Evolutionary conservation across 2,329 filamentous ascomycete species (phyloP).

Genomic region (Celoporthe dispersa): DNA sequence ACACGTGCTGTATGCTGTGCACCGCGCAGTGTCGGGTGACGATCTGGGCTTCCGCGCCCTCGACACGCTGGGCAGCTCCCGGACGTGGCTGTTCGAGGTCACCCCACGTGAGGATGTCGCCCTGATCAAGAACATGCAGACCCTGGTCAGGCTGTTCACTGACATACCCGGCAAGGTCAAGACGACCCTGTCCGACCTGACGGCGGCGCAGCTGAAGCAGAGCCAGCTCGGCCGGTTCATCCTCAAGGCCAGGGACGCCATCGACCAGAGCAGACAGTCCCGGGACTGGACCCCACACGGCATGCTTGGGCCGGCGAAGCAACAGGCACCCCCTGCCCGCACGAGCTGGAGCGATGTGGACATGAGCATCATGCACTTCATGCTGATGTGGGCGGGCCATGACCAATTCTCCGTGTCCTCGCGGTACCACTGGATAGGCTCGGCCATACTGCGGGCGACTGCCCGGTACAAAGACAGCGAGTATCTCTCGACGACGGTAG

Average conservation of each 20-base stretch:
- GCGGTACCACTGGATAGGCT: slow-evolving; percentile 63
- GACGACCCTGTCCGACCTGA: slow-evolving; percentile 33
- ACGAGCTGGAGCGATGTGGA: slow-evolving; percentile 54
- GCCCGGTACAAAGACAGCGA: slow-evolving; percentile 60
- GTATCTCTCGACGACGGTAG: slow-evolving; percentile 50
- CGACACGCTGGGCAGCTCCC: slow-evolving; percentile 53
- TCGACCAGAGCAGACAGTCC: slow-evolving; percentile 55
- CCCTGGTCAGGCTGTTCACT: slow-evolving; percentile 58
- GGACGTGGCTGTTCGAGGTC: slow-evolving; percentile 65
- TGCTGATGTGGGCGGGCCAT: slow-evolving; percentile 70
- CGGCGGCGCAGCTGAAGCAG: slow-evolving; percentile 28
- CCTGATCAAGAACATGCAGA: slow-evolving; percentile 54
- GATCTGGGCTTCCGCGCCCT: slow-evolving; percentile 64
- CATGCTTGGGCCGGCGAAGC: slow-evolving; percentile 46
- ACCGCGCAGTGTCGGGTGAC: slow-evolving; percentile 64
- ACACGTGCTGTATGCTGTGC: slow-evolving; percentile 69
- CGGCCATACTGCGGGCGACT: slow-evolving; percentile 65
- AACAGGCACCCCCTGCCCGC: slow-evolving; percentile 22
- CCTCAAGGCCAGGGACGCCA: slow-evolving; percentile 51
- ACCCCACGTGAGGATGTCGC: slow-evolving; percentile 58
- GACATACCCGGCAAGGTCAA: slow-evolving; percentile 40
- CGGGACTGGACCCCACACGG: slow-evolving; percentile 57
- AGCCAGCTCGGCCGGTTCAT: slow-evolving; percentile 51
- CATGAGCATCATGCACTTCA: slow-evolving; percentile 64
- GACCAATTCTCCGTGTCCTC: slow-evolving; percentile 57